Evolutionary conservation across 2,329 filamentous ascomycete species (phyloP).

Genomic region (Fusarium sp.): DNA sequence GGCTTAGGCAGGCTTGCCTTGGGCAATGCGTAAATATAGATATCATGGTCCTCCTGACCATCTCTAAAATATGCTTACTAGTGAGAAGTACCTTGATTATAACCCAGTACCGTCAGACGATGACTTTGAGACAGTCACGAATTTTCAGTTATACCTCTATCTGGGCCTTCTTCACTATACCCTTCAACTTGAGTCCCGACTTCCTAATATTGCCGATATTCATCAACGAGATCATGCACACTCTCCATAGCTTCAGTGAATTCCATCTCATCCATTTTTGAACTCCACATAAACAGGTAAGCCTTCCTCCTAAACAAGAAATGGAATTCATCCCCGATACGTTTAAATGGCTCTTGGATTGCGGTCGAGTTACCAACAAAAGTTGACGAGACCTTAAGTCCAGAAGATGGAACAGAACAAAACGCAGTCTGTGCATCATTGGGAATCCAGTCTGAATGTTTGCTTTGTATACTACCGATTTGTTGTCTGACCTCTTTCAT

Average conservation of each 20-base stretch:
- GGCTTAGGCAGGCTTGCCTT: too few species aligned
- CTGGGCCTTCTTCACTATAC: slow-evolving; percentile 51
- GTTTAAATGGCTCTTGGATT: slow-evolving; percentile 99
- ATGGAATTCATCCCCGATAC: slow-evolving; percentile 98
- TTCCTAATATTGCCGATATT: slow-evolving; percentile 99
- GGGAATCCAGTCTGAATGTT: slow-evolving; percentile 99
- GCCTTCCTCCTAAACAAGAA: slow-evolving; percentile 99
- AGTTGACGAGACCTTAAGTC: slow-evolving; percentile 98
- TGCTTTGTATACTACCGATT: slow-evolving; percentile 99
- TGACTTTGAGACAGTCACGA: too few species aligned
- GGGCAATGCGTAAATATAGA: too few species aligned
- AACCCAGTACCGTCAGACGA: too few species aligned
- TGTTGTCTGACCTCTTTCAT: slow-evolving; percentile 99
- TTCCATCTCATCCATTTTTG: slow-evolving; percentile 99
- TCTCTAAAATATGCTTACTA: too few species aligned
- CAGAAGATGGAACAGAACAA: slow-evolving; percentile 97
- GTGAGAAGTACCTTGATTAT: too few species aligned
- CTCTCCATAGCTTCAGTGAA: slow-evolving; percentile 99
- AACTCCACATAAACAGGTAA: slow-evolving; percentile 99
- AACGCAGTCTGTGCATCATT: slow-evolving; percentile 99
- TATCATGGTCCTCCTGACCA: too few species aligned
- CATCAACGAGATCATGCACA: slow-evolving; percentile 99
- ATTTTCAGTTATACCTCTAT: too few species aligned
- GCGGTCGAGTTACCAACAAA: slow-evolving; percentile 99
- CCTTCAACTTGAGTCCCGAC: slow-evolving; percentile 95